phyloP scores from a whole-genome alignment of 345 rosid genomes.

The Gossypium stocksii region DNA sequence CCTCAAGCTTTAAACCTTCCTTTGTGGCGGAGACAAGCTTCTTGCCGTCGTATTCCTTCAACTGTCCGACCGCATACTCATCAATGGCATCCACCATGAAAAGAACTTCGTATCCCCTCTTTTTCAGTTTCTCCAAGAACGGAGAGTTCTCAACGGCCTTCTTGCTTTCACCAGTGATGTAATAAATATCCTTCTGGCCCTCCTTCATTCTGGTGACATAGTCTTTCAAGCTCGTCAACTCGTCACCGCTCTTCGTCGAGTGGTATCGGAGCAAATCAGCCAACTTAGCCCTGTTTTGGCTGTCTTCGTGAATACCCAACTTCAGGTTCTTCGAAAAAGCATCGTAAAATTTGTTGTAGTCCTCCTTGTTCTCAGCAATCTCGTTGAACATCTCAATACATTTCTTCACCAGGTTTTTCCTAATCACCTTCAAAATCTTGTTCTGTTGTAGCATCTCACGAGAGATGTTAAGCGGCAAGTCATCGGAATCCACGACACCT shows the following conservation, averaged over 20 bases:
- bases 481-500: conserved; percentile 92
- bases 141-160: conserved; percentile 92
- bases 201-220: conserved; percentile 92
- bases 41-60: conserved; percentile 82
- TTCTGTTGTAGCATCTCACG: conserved; percentile 88
- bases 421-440: conserved; percentile 88
- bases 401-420: conserved; percentile 89
- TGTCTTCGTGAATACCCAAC: conserved; percentile 82
- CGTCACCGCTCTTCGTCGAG: conserved; percentile 81
- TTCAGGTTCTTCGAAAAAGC: conserved; percentile 83
- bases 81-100: conserved; percentile 92
- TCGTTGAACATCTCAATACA: conserved; percentile 90
- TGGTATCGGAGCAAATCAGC: conserved; percentile 78
- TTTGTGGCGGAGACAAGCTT: conserved; percentile 81
- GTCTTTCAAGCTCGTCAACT: conserved; percentile 77
- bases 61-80: conserved; percentile 76
- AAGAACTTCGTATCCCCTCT: conserved; percentile 80
- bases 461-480: conserved; percentile 86
- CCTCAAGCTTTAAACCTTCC: conserved; percentile 75
- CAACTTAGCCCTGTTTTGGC: conserved; percentile 70
- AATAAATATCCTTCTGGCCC: conserved; percentile 79
- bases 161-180: conserved; percentile 76
- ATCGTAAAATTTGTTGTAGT: conserved; percentile 79
- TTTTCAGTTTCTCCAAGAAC: conserved; percentile 74
- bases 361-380: conserved; percentile 84